These are phyloP conservation scores for Solanum sejunctum DNA, from an alignment of 257 asterid genomes.

Conservation along the genomic window DNA sequence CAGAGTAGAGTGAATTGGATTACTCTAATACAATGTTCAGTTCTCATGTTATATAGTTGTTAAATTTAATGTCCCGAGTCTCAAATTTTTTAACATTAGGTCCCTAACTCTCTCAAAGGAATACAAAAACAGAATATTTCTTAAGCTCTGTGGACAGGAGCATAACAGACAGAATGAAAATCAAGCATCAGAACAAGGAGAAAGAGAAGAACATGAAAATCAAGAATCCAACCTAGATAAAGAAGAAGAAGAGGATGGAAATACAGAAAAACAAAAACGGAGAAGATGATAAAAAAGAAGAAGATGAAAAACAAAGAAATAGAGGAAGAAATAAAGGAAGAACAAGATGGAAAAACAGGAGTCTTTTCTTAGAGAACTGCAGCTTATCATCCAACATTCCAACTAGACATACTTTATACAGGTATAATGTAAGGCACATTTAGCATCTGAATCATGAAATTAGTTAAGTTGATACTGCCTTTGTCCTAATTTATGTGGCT, in stretches of 20 bases:
- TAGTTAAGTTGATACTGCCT: not conserved
- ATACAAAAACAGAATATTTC: not conserved
- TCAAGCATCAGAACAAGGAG: too few species aligned
- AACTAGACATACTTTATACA: not conserved
- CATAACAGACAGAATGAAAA: too few species aligned
- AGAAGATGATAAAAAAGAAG: too few species aligned
- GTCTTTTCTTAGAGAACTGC: not conserved
- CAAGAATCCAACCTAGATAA: too few species aligned
- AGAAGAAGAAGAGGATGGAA: too few species aligned
- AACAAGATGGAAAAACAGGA: too few species aligned
- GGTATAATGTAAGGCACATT: not conserved
- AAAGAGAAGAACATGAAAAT: too few species aligned
- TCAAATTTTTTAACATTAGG: not conserved
- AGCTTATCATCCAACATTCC: not conserved
- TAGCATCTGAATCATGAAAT: not conserved
- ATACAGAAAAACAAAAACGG: too few species aligned
- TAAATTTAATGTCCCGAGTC: not conserved
- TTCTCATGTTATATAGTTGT: not conserved
- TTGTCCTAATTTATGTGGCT: not conserved
- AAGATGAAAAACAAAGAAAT: too few species aligned
- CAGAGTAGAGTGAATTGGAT: not conserved
- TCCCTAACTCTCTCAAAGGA: not conserved
- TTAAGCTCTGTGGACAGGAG: not conserved
- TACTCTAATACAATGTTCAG: not conserved
- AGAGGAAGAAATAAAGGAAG: too few species aligned